These are phyloP conservation scores for Sarocladiaceae sp. DNA, from an alignment of 2,329 filamentous ascomycete genomes.

Conservation along the genomic window DNA sequence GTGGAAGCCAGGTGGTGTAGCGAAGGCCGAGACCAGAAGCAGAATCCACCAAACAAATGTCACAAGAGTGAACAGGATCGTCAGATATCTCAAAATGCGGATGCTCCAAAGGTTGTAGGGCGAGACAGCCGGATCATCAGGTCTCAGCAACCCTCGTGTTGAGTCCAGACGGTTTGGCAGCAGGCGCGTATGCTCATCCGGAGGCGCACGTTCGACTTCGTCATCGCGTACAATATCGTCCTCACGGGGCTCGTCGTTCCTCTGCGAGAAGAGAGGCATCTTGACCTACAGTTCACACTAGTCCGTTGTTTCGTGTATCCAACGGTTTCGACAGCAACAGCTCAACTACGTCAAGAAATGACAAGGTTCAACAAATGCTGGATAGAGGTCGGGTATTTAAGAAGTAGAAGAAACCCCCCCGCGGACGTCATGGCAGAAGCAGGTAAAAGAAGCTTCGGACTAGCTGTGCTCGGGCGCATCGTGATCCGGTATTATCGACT, in stretches of 20 bases:
- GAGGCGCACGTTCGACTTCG: conserved; percentile 20
- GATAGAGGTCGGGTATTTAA: background rate
- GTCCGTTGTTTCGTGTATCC: background rate
- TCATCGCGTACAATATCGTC: conserved; percentile 19
- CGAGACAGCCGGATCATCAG: conserved; percentile 56
- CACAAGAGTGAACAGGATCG: conserved; percentile 68
- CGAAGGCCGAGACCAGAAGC: conserved; percentile 83
- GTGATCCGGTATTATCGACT: conserved; percentile 8
- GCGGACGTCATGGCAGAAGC: background rate
- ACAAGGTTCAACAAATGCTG: background rate
- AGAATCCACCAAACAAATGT: conserved; percentile 92
- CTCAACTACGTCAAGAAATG: too few species aligned
- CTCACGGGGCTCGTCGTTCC: conserved; percentile 17
- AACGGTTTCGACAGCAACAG: background rate
- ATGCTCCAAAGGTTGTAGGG: conserved; percentile 96
- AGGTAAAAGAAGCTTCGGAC: conserved; percentile 5
- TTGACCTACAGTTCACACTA: conserved; percentile 6
- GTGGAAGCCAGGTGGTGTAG: conserved; percentile 82
- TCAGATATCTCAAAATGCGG: conserved; percentile 72
- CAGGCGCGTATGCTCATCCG: conserved; percentile 59
- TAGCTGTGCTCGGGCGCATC: background rate
- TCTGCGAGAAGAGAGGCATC: conserved; percentile 31
- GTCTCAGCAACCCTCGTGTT: conserved; percentile 28
- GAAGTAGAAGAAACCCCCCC: background rate
- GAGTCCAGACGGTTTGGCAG: conserved; percentile 64